A percentile compares a stretch with the other conserved stretches of the same genome.
Evolutionary conservation across 768 basidiomycete genomes (phyloP).

Genomic region (Leccinellum rugosiceps): DNA sequence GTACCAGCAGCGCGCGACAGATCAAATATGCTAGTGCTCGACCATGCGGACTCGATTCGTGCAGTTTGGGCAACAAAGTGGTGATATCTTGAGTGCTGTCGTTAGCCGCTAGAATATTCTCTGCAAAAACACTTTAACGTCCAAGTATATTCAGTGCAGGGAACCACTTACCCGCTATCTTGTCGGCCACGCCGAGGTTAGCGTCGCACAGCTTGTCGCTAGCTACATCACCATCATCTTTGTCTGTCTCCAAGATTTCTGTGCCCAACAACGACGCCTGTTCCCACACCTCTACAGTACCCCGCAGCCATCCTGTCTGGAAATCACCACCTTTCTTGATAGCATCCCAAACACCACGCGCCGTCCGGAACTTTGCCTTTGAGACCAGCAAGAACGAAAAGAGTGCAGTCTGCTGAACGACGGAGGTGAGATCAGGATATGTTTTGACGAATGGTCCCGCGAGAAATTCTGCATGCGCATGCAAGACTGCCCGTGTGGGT

Average conservation of each 20-base stretch:
- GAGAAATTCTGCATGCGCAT: conserved; percentile 57
- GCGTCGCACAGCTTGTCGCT: conserved; percentile 45
- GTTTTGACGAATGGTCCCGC: conserved; percentile 39
- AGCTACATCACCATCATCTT: conserved; percentile 30
- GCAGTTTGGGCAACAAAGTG: conserved; percentile 50
- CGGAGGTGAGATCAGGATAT: conserved; percentile 26
- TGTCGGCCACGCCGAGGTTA: conserved; percentile 54
- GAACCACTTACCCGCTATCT: conserved; percentile 57
- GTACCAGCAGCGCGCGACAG: conserved; percentile 55
- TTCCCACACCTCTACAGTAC: conserved; percentile 48
- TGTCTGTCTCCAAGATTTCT: conserved; percentile 28
- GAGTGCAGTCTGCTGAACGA: conserved; percentile 50
- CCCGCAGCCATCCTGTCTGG: conserved; percentile 44
- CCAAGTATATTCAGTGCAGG: background rate
- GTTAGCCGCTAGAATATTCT: conserved; percentile 59
- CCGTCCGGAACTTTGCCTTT: conserved; percentile 64
- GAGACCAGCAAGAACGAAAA: conserved; percentile 77
- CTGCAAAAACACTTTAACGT: conserved; percentile 34
- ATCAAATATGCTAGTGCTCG: conserved; percentile 60
- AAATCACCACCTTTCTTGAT: conserved; percentile 39
- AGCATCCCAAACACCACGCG: conserved; percentile 69
- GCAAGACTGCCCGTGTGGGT: conserved; percentile 50
- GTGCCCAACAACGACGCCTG: conserved; percentile 25
- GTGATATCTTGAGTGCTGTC: conserved; percentile 41
- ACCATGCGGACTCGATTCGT: conserved; percentile 47